Evolutionary conservation across 345 rosid genomes (phyloP), one percentile per base, ranked within the genome.

Genomic region (Tarenaya hassleriana): DNA sequence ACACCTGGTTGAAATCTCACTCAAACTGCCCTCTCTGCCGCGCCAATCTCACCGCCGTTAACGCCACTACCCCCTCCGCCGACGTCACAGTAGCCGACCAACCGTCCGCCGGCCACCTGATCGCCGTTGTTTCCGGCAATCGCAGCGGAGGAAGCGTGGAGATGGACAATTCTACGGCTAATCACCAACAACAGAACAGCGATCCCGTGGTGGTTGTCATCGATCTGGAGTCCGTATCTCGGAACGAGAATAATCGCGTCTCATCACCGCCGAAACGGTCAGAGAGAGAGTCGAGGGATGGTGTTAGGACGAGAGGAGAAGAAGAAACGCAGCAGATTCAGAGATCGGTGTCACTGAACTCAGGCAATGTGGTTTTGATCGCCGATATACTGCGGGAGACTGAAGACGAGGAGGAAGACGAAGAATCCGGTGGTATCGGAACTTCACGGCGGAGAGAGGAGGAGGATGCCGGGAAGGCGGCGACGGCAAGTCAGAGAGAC

Each of bases 11-110:
- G 6, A 83, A 69, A 52, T 81, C 94, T 39, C 86, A 84, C 63
- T 73, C 96, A 8, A 90, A 69, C 18, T 90, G 97, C 41, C 97
- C 96, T 4, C 91, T 90, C 6, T 90, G 97, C 63, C 94, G 91
- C 14, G 77, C 76, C 17, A 56, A 59, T 57, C 62, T 78, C 27
- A 54, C 66, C 24, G 24, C 72, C 14, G 24, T 59, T 41, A 64
- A 50, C 37, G 35, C 57, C 9, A 47, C 37, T 35, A 52, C 44
- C 11, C 34, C 55, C n/a, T n/a, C n/a, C n/a, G n/a, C 42, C 51
- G 31, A 38, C 27, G 17, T 52, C 17, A 0, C 39, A 13, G 12
- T 24, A 0, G 7, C 31, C 11, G 41, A 12, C 58, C 52, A n/a
- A 34, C 41, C 48, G 0, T 45, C 18, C 35, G 34, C 43, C 12